Evolutionary conservation across 2,329 filamentous ascomycete genomes (phyloP).

Genomic region (Aspergillus proliferans): DNA sequence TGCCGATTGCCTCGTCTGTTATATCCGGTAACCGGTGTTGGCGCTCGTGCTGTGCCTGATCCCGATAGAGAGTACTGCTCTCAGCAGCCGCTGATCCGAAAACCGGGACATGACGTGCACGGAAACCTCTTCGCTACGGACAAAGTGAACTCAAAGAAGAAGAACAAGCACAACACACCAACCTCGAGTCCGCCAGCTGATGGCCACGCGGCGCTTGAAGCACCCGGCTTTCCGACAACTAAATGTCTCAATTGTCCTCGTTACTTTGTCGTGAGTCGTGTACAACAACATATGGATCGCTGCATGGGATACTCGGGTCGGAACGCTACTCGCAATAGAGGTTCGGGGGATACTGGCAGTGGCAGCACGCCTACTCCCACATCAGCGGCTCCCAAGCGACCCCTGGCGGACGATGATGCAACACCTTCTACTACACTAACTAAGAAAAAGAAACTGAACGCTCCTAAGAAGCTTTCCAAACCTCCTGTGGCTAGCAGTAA

Average conservation of each 20-base stretch:
- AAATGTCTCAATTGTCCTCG: constrained; percentile 56
- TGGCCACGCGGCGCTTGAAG: constrained; percentile 24
- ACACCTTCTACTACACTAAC: constrained; percentile 37
- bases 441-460: constrained; percentile 45
- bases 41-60: constrained; percentile 43
- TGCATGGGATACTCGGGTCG: constrained; percentile 54
- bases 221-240: constrained; percentile 35
- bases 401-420: constrained; percentile 37
- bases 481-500: constrained; percentile 31
- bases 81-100: constrained; percentile 52
- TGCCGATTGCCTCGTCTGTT: constrained; percentile 56
- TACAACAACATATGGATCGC: constrained; percentile 57
- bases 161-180: constrained; percentile 32
- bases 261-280: constrained; percentile 55
- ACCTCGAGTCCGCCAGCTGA: constrained; percentile 30
- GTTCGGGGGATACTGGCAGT: constrained; percentile 39
- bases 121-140: constrained; percentile 43
- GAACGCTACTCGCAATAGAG: constrained; percentile 42
- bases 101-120: constrained; percentile 57
- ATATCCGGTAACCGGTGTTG: constrained; percentile 50
- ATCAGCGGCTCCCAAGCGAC: constrained; percentile 30
- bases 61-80: constrained; percentile 53
- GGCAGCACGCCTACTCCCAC: constrained; percentile 11
- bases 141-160: constrained; percentile 44
- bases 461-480: constrained; percentile 34